Conservation (phyloP, 345 rosid species). For the Microthlaspi erraticum region DNA sequence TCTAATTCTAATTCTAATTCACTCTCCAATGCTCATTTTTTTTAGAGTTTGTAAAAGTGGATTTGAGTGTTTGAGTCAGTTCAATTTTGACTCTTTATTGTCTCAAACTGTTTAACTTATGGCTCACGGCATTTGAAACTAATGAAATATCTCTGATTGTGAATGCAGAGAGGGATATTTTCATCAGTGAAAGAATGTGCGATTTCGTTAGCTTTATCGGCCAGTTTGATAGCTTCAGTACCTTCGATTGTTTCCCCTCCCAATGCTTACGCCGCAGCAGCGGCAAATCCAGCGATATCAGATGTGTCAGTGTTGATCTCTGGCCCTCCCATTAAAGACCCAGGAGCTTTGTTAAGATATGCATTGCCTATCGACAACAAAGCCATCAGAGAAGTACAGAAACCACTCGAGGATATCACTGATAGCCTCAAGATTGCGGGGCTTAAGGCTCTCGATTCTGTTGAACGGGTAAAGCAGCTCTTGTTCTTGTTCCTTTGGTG, state of each 20-base stretch:
- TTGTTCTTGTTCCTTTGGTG: too few relatives aligned
- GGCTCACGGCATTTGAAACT: too few relatives aligned
- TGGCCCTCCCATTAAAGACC: constrained; percentile 97
- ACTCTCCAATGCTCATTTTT: constrained; percentile 22
- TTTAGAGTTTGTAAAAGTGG: background rate
- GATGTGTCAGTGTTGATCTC: constrained; percentile 87
- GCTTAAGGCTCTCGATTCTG: constrained; percentile 87
- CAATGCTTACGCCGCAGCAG: constrained; percentile 54
- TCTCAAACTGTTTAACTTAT: too few relatives aligned
- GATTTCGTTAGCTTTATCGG: constrained; percentile 71
- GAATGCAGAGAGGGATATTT: constrained; percentile 56
- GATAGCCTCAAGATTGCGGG: constrained; percentile 93
- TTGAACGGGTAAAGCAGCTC: constrained; percentile 91
- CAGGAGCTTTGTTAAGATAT: constrained; percentile 76
- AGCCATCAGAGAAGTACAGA: constrained; percentile 93
- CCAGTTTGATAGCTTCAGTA: constrained; percentile 62
- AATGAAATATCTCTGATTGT: constrained; percentile 3
- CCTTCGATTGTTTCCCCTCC: constrained; percentile 57
- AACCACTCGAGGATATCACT: constrained; percentile 93
- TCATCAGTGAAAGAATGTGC: constrained; percentile 80
- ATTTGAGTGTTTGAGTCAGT: background rate
- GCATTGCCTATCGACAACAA: constrained; percentile 91
- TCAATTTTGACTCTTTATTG: too few relatives aligned
- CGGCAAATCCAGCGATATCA: constrained; percentile 58
- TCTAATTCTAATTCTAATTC: too few relatives aligned